Conservation (phyloP, 208 protist genomes). For the Acanthamoeba lugdunensis region DNA sequence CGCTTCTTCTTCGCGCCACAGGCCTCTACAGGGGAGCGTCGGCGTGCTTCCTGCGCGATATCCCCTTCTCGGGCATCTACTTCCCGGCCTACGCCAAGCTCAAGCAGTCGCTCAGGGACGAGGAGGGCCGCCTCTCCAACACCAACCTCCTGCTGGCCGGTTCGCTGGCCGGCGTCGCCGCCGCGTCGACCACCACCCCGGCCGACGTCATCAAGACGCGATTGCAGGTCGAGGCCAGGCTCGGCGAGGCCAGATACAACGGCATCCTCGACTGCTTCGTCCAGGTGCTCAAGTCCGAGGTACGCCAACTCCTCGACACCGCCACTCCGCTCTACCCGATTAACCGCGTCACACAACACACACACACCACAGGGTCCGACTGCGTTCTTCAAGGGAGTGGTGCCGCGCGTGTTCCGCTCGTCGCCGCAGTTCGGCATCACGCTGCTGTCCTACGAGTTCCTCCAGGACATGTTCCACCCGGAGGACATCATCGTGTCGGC, state of each 20-base stretch:
- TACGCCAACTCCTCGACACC: neutral
- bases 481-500: conserved; percentile 61
- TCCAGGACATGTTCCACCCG: conserved; percentile 80
- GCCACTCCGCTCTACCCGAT: too few species aligned
- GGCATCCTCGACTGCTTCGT: conserved; percentile 83
- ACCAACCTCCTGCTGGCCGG: conserved; percentile 78
- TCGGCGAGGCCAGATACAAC: conserved; percentile 82
- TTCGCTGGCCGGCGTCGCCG: conserved; percentile 79
- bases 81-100: conserved; percentile 86
- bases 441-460: conserved; percentile 84
- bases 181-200: conserved; percentile 82
- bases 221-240: conserved; percentile 85
- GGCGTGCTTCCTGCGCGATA: conserved; percentile 84
- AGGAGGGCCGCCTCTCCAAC: conserved; percentile 72
- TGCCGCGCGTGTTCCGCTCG: conserved; percentile 81
- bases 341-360: neutral
- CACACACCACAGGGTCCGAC: conserved; percentile 64
- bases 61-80: conserved; percentile 87
- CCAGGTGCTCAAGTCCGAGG: conserved; percentile 79
- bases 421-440: conserved; percentile 87
- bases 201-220: conserved; percentile 87
- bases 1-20: neutral
- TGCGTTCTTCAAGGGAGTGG: conserved; percentile 85
- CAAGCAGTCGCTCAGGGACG: conserved; percentile 79
- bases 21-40: conserved; percentile 82